Evolutionary conservation across 2,329 filamentous ascomycete genomes (phyloP).

Genomic region (Neoascochyta sp.): DNA sequence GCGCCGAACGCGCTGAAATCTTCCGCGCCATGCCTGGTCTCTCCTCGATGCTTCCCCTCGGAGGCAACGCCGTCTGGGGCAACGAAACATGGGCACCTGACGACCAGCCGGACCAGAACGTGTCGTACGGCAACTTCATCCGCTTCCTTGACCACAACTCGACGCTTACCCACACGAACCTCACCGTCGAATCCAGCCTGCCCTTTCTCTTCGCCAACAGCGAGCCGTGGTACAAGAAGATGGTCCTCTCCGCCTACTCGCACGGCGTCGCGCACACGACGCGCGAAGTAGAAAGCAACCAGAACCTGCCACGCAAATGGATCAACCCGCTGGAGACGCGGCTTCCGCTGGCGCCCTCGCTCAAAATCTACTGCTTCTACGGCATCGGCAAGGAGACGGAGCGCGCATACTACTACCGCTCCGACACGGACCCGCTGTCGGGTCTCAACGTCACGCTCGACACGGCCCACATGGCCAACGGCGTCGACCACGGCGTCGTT

Average conservation of each 20-base stretch:
- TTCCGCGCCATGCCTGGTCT: slow-evolving; percentile 97
- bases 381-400: slow-evolving; percentile 92
- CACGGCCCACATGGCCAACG: slow-evolving; percentile 46
- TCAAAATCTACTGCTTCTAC: slow-evolving; percentile 98
- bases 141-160: slow-evolving; percentile 71
- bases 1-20: slow-evolving; percentile 84
- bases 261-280: slow-evolving; percentile 79
- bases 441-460: slow-evolving; percentile 62
- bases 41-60: slow-evolving; percentile 93
- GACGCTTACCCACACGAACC: slow-evolving; percentile 54
- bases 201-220: slow-evolving; percentile 72
- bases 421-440: slow-evolving; percentile 62
- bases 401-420: slow-evolving; percentile 84
- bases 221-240: slow-evolving; percentile 79
- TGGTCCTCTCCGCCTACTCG: slow-evolving; percentile 73
- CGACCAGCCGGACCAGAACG: slow-evolving; percentile 68
- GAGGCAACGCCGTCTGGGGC: slow-evolving; percentile 93
- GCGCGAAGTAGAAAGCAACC: slow-evolving; percentile 69
- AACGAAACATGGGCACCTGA: slow-evolving; percentile 84
- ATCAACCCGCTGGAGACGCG: slow-evolving; percentile 90
- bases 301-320: slow-evolving; percentile 66
- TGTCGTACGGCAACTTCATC: slow-evolving; percentile 75
- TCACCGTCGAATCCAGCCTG: slow-evolving; percentile 76
- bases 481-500: slow-evolving; percentile 80
- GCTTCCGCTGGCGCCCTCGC: slow-evolving; percentile 76